Evolutionary conservation across 1,284 basidiomycete species (phyloP), one percentile per base, ranked within the genome.

Genomic region (Ustilago cynodontis): DNA sequence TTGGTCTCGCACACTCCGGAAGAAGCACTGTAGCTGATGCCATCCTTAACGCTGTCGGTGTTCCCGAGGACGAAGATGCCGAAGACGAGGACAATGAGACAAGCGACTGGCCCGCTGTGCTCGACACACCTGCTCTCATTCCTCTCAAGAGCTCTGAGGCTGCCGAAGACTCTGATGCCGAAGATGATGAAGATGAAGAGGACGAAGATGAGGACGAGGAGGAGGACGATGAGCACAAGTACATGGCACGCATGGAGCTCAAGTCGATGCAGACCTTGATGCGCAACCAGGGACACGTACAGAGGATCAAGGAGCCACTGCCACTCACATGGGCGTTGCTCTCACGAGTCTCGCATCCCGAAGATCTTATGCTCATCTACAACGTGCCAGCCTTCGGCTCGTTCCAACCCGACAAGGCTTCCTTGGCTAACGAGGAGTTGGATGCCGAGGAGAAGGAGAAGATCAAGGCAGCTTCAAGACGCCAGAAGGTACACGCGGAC

Each of bases 361-460:
- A 79, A 50, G 82, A 85, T 35, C 75, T 85, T 47, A 84, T 85
- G 82, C 74, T 85, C 33, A 59, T 71, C 39, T 83, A 83, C 64
- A 81, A 83, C 37, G 74, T 78, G 5, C 82, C 83, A 1, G 83
- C 83, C 0, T 85, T 82, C 63, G 83, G 81, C 28, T 79, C 78
- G 14, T 82, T 78, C 59, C 69, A 75, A 37, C 66, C 71, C 22
- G 73, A 69, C 51, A 52, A 55, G 13, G 77, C 75, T 3, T 75
- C 72, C 41, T 53, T 72, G 16, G 71, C 73, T 6, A 77, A 79
- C 35, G 73, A 79, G n/a, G 60, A 73, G 57, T 52, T 65, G 18
- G 67, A 66, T n/a, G 74, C 77, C 1, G 70, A 78, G 39, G 75
- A 74, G 49, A 35, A 57, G 53, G 64, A 71, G 24, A 59, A 56